Conservation (phyloP, 2,329 filamentous ascomycete species). For the Scedosporium apiospermum region DNA sequence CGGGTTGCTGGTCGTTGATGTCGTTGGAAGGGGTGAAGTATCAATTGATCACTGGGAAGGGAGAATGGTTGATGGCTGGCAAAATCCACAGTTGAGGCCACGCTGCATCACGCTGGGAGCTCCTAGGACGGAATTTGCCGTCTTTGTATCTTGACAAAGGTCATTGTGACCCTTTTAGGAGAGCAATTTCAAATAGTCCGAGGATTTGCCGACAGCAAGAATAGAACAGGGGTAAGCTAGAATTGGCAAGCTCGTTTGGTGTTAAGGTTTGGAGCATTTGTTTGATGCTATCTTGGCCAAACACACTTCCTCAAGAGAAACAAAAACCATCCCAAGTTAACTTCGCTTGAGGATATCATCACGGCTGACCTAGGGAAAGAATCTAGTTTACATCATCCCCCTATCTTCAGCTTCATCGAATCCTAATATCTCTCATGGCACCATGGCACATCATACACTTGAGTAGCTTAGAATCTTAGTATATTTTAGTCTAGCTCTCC, state of each 20-base stretch:
- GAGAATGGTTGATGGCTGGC: not conserved
- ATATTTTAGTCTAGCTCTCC: constrained; percentile 4
- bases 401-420: too few relatives aligned
- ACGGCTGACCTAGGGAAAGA: too few relatives aligned
- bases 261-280: not conserved
- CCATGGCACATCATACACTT: not conserved
- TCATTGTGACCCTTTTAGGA: not conserved
- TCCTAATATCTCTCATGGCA: too few relatives aligned
- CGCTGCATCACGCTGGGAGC: constrained; percentile 2
- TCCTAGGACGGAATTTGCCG: constrained; percentile 1
- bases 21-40: not conserved
- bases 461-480: not conserved
- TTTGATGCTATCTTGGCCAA: not conserved
- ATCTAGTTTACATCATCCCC: too few relatives aligned
- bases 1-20: constrained; percentile 7
- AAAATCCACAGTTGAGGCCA: constrained; percentile 4
- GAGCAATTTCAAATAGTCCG: not conserved
- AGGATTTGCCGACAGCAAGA: not conserved
- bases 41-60: not conserved
- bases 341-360: too few relatives aligned
- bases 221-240: not conserved
- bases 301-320: too few relatives aligned
- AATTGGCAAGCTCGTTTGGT: not conserved
- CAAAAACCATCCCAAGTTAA: too few relatives aligned
- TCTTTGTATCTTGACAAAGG: not conserved